Evolutionary conservation across 1,284 basidiomycete species (phyloP).

Genomic region (Pseudozyma hubeiensis): DNA sequence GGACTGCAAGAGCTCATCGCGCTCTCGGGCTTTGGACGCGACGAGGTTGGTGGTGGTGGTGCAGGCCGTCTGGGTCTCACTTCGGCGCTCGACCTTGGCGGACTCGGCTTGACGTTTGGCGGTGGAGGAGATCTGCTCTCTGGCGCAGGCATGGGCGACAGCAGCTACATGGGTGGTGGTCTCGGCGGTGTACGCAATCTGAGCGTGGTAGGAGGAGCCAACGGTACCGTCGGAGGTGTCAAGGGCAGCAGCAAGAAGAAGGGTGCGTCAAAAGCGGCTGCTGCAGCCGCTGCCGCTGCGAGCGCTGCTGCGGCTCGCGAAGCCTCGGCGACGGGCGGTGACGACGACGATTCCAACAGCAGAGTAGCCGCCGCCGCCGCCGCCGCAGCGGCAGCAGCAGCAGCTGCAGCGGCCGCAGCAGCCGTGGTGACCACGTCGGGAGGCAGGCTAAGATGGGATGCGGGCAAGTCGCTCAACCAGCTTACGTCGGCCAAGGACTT

Average conservation of each 20-base stretch:
- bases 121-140: conserved; percentile 46
- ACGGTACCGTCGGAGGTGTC: conserved; percentile 37
- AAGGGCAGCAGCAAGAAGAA: conserved; percentile 51
- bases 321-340: conserved; percentile 39
- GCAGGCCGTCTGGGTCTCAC: conserved; percentile 31
- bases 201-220: conserved; percentile 30
- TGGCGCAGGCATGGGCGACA: conserved; percentile 57
- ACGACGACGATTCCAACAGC: conserved; percentile 53
- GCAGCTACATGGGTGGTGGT: conserved; percentile 54
- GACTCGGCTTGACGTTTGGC: conserved; percentile 44
- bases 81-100: conserved; percentile 35
- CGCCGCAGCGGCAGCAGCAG: conserved; percentile 35
- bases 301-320: conserved; percentile 47
- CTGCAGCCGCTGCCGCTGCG: conserved; percentile 39
- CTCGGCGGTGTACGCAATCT: conserved; percentile 36
- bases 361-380: conserved; percentile 45
- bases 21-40: conserved; percentile 49
- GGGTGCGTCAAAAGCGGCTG: conserved; percentile 35
- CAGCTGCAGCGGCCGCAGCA: conserved; percentile 42
- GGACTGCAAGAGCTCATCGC: conserved; percentile 54
- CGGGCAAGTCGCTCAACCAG: conserved; percentile 64
- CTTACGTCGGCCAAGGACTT: conserved; percentile 66
- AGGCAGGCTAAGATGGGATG: conserved; percentile 64
- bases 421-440: conserved; percentile 55
- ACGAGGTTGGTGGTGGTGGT: conserved; percentile 29